These are phyloP conservation scores for Cryptococcus sp. DNA, from an alignment of 1,284 basidiomycete genomes.

Conservation along the genomic window DNA sequence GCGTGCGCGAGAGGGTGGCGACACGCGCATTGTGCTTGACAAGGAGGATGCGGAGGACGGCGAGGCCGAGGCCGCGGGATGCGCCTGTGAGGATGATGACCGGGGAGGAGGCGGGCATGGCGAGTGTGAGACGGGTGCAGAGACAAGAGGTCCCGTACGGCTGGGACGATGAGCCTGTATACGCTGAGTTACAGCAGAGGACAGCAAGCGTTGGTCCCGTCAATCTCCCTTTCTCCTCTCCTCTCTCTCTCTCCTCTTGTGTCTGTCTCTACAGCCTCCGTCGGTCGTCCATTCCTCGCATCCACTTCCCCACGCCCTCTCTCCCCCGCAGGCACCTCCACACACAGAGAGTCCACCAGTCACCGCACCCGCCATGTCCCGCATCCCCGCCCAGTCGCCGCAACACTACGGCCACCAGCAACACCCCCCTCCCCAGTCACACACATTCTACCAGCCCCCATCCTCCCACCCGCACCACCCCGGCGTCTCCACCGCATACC, in stretches of 20 bases:
- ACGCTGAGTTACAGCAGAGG: too few species aligned
- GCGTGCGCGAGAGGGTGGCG: constrained; percentile 53
- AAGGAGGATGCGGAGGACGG: constrained; percentile 50
- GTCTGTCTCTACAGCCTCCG: too few species aligned
- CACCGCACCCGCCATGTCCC: constrained; percentile 9
- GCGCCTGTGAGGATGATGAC: constrained; percentile 48
- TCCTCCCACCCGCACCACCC: constrained; percentile 2
- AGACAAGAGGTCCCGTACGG: too few species aligned
- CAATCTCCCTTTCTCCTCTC: neutral
- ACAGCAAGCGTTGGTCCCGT: neutral
- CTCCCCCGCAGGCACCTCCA: neutral
- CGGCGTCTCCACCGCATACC: neutral
- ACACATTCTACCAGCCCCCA: constrained; percentile 1
- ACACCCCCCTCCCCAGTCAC: neutral
- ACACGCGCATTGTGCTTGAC: constrained; percentile 47
- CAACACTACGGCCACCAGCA: constrained; percentile 4
- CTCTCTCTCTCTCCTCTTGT: neutral
- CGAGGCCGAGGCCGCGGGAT: constrained; percentile 54
- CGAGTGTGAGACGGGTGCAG: neutral
- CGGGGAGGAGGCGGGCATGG: constrained; percentile 22
- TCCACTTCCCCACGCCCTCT: neutral
- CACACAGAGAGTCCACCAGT: neutral
- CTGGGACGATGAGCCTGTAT: too few species aligned
- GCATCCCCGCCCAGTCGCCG: constrained; percentile 15
- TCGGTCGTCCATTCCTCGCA: neutral